Base-by-base conservation (phyloP, 768 basidiomycete species). In the Suillus variegatus region DNA sequence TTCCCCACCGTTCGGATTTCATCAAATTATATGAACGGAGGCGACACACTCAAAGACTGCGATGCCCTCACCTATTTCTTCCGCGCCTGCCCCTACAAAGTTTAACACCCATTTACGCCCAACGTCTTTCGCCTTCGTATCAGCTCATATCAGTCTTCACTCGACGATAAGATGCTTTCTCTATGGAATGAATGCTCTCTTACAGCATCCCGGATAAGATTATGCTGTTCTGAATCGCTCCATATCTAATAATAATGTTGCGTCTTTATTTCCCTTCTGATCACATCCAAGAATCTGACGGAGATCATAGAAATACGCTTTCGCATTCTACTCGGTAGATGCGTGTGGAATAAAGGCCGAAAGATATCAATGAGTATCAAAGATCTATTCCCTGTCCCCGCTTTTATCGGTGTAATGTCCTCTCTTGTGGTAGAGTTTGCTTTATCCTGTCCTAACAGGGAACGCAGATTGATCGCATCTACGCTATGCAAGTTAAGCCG, bases 1-100 rank as follows among this genome's bases (percentile, higher is more conserved):
- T 51, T 58, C 47, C 58, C 57, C 64, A 18, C 51, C 65, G 43
- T n/a, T 65, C 64, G 64, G 62, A 64, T 49, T 52, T 46, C 43
- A 61, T 61, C 40, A 54, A 41, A 67, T 32, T 28, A 32, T 61
- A 63, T 63, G 51, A 63, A 41, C 62, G 62, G 62, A 60, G 56
- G 62, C 62, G 62, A 38, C 51, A 40, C 62, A 28, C 58, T 60
- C 41, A 41, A 43, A 60, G 25, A 6, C 40, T 60, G 58, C 58
- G 25, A 41, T 60, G 41, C 58, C 58, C 40, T 58, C 57, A 58
- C 57, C 22, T 58, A 40, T 58, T 41, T 58, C 57, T 13, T 43
- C 58, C 41, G 58, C 58, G 40, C 41, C 10, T 60, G 25, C 58
- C 57, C 58, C 58, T n/a, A 25, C 58, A 60, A 41, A 28, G 20